phyloP scores from a whole-genome alignment of 2,329 filamentous ascomycete species.

The Phoma sp. region DNA sequence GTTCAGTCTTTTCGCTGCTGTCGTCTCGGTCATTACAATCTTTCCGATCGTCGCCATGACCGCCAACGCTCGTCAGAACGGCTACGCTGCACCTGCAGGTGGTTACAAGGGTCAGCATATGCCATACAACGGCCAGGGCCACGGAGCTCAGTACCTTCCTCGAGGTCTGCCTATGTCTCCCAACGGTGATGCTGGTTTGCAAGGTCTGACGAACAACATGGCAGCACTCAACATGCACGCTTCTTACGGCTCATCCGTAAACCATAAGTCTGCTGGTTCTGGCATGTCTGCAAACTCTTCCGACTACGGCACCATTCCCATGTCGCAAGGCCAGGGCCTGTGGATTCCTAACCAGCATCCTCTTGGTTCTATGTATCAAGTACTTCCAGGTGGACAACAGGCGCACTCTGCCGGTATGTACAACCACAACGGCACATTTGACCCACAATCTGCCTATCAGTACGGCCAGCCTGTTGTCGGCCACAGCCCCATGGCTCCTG shows the following conservation, averaged over 20 bases:
- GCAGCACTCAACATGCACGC: slow-evolving; percentile 45
- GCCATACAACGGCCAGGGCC: slow-evolving; percentile 39
- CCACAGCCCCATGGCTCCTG: slow-evolving; percentile 53
- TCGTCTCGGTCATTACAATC: slow-evolving; percentile 2
- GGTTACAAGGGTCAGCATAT: slow-evolving; percentile 43
- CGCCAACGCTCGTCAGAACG: slow-evolving; percentile 40
- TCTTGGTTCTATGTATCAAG: slow-evolving; percentile 43
- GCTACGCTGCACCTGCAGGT: slow-evolving; percentile 31
- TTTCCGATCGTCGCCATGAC: slow-evolving; percentile 28
- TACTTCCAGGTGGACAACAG: slow-evolving; percentile 43
- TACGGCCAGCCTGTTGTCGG: slow-evolving; percentile 54
- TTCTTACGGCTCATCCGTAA: slow-evolving; percentile 39
- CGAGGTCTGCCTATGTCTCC: slow-evolving; percentile 44
- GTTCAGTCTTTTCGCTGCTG: slow-evolving; percentile 1
- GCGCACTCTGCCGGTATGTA: slow-evolving; percentile 52
- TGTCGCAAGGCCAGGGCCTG: slow-evolving; percentile 46
- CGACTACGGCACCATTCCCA: slow-evolving; percentile 41
- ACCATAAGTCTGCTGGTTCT: slow-evolving; percentile 41
- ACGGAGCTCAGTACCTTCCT: slow-evolving; percentile 44
- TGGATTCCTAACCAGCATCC: slow-evolving; percentile 48
- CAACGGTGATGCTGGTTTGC: slow-evolving; percentile 38
- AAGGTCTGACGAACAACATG: slow-evolving; percentile 44
- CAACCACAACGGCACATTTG: slow-evolving; percentile 52
- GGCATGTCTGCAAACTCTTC: slow-evolving; percentile 41
- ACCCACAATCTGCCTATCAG: slow-evolving; percentile 52